Base-by-base conservation (phyloP, 2,329 filamentous ascomycete species). In the Conoideocrella luteorostrata region DNA sequence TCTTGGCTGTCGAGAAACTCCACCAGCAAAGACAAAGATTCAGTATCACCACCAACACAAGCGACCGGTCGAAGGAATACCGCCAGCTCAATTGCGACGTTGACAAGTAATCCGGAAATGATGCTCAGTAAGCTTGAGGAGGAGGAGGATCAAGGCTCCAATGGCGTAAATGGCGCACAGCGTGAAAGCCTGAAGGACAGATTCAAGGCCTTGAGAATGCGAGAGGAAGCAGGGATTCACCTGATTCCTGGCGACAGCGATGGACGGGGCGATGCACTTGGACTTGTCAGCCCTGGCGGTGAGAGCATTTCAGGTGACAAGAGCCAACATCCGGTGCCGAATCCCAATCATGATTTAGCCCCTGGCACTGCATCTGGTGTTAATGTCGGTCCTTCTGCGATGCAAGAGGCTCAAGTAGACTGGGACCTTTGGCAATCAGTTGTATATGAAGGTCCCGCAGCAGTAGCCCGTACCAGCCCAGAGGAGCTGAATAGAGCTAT, bases 401-500 rank as follows among this genome's bases (percentile, higher is more conserved):
- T 82, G 49, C 67, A 69, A 12, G 86, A 90, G 56, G 71, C 74
- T 13, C 83, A 87, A 20, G 93, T 98, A n/a, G 89, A 98, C 60
- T 98, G 93, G 93, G 93, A 98, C 63, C 69, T 98, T 30, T 98
- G 93, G 93, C 91, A 98, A 61, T 81, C 86, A 20, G 85, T 98
- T 4, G 93, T 98, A 26, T 94, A 96, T 53, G 88, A 96, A 67
- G 93, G 93, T 0, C 89, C 90, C 13, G 81, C 88, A 22, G 91
- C 88, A 9, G 86, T 97, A 39, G 86, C 88, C 10, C 81, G 88
- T 47, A 89, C 88, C 4, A 95, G 89, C 57, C 77, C 91, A 0
- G 88, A 94, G 56, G 90, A 96, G 61, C 70, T 98, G 45, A 95
- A 91, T 59, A 80, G 77, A 52, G 90, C 93, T 18, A 96, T 98